Base-by-base conservation (phyloP, 148 eudicot genomes). In the Vaccinium vitisidaea region DNA sequence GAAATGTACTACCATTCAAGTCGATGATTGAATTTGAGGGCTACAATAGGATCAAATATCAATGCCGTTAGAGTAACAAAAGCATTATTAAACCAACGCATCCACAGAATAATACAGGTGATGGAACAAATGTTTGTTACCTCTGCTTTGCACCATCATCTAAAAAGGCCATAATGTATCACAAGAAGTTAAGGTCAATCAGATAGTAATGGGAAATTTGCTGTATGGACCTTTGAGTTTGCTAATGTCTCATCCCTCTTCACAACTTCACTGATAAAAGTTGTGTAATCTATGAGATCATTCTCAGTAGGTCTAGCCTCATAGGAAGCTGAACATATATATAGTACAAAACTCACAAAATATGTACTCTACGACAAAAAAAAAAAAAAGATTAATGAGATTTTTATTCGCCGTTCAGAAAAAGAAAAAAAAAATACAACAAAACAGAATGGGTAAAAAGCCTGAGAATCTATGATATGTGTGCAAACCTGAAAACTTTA, bases 111-210 rank as follows among this genome's bases (percentile, higher is more conserved):
- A 61, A 12, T 43, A 80, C 19, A 80, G 58, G 36, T 79, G 59
- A 52, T 14, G 58, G 67, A 2, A 79, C 80, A 71, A 36, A 10
- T 80, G 11, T 18, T 15, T 14, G 49, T 63, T 86, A 97, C 99
- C 98, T 91, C 82, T 56, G 86, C 89, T 90, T 88, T 21, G 95
- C 83, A 58, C 89, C 93, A 16, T 84, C 82, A 88, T 93, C 99
- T 80, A 95, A 46, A 39, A 77, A 21, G 52, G 21, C 14, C 30
- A 76, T 58, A 55, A 70, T 16, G 15, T 50, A 70, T 16, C 13
- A 14, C 43, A 49, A 82, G 75, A 3, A 39, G 43, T 39, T 39
- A 50, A 16, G 30, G 14, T 46, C 36, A 56, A 27, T 65, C 70
- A 8, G 75, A 65, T 15, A 9, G 36, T 16, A 79, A 46, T 39